Evolutionary conservation across 805 yeast genomes (phyloP).

Genomic region (Teunomyces kruisii): DNA sequence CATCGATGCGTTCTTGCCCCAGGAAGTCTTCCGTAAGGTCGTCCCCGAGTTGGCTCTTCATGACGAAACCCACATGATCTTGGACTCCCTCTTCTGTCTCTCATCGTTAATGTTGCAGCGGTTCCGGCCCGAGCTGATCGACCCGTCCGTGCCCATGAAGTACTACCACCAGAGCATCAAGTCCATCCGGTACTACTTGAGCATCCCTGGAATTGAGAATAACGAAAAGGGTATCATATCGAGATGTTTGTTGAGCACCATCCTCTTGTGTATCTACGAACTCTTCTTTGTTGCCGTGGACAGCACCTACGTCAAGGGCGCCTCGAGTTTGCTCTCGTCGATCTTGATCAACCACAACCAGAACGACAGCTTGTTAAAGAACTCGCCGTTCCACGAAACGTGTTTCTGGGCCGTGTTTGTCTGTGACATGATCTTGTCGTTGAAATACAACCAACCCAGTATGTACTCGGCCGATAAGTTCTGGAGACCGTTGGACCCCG

Average conservation of each 20-base stretch:
- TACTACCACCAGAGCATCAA: constrained; percentile 38
- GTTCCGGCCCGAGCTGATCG: constrained; percentile 24
- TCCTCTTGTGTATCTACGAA: constrained; percentile 38
- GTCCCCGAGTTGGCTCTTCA: constrained; percentile 36
- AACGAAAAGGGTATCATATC: constrained; percentile 28
- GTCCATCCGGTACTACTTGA: constrained; percentile 30
- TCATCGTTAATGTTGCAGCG: constrained; percentile 36
- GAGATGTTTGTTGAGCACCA: constrained; percentile 38
- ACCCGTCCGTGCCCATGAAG: constrained; percentile 31
- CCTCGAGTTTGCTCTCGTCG: constrained; percentile 31
- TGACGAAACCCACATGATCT: constrained; percentile 40
- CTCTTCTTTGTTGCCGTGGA: constrained; percentile 38
- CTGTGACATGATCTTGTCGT: constrained; percentile 35
- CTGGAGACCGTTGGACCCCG: constrained; percentile 35
- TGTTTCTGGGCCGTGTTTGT: constrained; percentile 39
- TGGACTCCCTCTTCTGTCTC: constrained; percentile 36
- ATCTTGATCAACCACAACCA: constrained; percentile 19
- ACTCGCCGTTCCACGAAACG: constrained; percentile 30
- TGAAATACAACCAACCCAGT: constrained; percentile 30
- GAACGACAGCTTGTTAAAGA: constrained; percentile 20
- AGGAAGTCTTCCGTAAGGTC: constrained; percentile 27
- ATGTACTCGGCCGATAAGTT: constrained; percentile 30
- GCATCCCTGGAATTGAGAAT: constrained; percentile 22
- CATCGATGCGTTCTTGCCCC: constrained; percentile 33
- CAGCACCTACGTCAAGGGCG: constrained; percentile 38